Base-by-base conservation (phyloP, 2,329 filamentous ascomycete species). In the Microcyclospora pomicola region DNA sequence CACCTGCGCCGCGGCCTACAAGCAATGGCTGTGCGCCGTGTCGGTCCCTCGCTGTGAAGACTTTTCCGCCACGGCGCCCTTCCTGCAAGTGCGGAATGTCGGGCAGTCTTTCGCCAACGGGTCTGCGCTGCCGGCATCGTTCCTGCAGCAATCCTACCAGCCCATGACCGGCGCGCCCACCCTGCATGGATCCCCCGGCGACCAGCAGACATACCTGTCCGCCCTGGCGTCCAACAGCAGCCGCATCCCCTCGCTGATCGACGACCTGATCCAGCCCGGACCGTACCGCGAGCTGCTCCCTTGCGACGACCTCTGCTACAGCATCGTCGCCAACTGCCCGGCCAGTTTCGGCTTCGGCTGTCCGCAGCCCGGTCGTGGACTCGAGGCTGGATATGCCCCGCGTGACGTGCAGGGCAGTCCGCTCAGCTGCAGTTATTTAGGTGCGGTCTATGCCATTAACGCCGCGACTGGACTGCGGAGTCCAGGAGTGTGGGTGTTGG, bases 231-330 rank as follows among this genome's bases (percentile, higher is more conserved):
- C 57, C 3, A 59, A 58, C 37, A 43, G 38, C 7, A 54, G 49
- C 10, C 49, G 58, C n/a, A 59, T 59, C 38, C 41, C 45, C 62
- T n/a, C 30, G 12, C 73, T 34, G 11, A 52, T 59, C 39, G 86
- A 95, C 52, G 50, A 65, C 2, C 48, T 63, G 1, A 75, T 96
- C 41, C 61, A 69, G 44, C 87, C 91, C 0, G 91, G 91, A 0
- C 91, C 91, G 0, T 96, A 98, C 62, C 92, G 87, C 55, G 91
- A 98, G 63, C 67, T 96, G 14, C 65, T 94, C 7, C 91, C 91
- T 0, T 96, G 88, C 53, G 74, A 82, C 43, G 81, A 93, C 46
- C 63, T 95, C 36, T 98, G 91, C 63, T 91, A 86, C 56, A 75
- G 80, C 38, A 69, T 98, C 1, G 82, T 93, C 9, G 77, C 81